Evolutionary conservation across 108 stramenopile genomes (phyloP), one percentile per base, ranked within the genome.

Genomic region (Cylindrotheca closterium): DNA sequence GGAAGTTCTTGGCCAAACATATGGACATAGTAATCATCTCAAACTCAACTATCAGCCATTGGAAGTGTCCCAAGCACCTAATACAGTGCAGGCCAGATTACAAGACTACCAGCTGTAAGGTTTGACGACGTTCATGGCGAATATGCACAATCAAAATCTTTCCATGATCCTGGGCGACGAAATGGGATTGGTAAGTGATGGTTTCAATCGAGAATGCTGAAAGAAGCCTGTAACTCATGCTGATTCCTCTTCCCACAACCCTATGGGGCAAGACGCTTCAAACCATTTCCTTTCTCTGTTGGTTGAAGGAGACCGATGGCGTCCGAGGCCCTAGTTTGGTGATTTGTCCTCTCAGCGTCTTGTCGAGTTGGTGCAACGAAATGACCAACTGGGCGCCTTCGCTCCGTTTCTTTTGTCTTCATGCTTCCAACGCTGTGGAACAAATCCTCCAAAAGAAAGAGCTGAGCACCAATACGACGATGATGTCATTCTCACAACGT

Each of bases 111-210:
- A 98, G 80, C 63, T 88, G 51, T 34, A 87, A 63, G 96, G 96
- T 12, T 66, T 98, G 23, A 68, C n/a, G n/a, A n/a, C 84, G 24
- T 98, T 89, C 86, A 88, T 97, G 89, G 78, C 86, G 42, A 60
- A 71, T 30, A 93, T 94, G 66, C 83, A 89, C 68, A 50, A 69
- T 2, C 65, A 79, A 56, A 81, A 80, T 51, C 48, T 86, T 54
- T 58, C 64, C 15, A 89, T 83, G 73, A 93, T 98, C 58, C 80
- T 98, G 3, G 98, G 85, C 5, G 96, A 98, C 73, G 97, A 96
- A 85, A 89, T 84, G 87, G 79, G 78, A 19, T 25, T 58, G 30
- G 55, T 51, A 68, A 7, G 15, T 55, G 23, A 15, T 18, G 30
- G n/a, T n/a, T n/a, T n/a, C n/a, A n/a, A n/a, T n/a, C n/a, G n/a